phyloP scores from a whole-genome alignment of 2,329 filamentous ascomycete genomes.

The Acephala macrosclerotiorum region DNA sequence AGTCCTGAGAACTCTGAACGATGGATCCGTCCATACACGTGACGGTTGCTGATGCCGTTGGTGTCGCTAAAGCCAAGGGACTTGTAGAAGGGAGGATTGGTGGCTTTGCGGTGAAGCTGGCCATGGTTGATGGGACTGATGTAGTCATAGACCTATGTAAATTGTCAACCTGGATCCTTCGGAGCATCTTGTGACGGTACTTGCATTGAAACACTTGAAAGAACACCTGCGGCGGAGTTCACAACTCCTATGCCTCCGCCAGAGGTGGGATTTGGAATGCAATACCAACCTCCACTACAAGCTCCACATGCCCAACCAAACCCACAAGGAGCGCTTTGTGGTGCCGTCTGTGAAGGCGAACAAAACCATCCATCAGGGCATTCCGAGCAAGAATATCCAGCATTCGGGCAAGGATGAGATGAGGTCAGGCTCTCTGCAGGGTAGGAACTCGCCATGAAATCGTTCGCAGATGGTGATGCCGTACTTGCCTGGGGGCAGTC shows the following conservation, averaged over 20 bases:
- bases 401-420: conserved; percentile 31
- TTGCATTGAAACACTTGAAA: conserved; percentile 6
- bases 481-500: conserved; percentile 18
- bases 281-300: conserved; percentile 27
- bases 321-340: conserved; percentile 29
- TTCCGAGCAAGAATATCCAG: conserved; percentile 32
- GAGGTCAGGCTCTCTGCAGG: neutral
- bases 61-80: neutral
- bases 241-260: neutral
- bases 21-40: conserved; percentile 8
- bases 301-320: conserved; percentile 34
- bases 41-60: neutral
- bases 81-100: conserved; percentile 11
- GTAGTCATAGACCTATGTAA: neutral
- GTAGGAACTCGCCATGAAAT: conserved; percentile 3
- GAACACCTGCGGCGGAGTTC: conserved; percentile 18
- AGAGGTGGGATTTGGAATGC: conserved; percentile 26
- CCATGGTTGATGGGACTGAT: conserved; percentile 9
- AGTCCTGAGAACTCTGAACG: conserved; percentile 1
- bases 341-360: conserved; percentile 29
- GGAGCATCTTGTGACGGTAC: neutral
- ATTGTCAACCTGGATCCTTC: neutral
- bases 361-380: conserved; percentile 34
- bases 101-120: conserved; percentile 22
- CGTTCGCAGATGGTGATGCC: neutral